Base-by-base conservation (phyloP, 768 basidiomycete species). In the Agaricus bisporus region DNA sequence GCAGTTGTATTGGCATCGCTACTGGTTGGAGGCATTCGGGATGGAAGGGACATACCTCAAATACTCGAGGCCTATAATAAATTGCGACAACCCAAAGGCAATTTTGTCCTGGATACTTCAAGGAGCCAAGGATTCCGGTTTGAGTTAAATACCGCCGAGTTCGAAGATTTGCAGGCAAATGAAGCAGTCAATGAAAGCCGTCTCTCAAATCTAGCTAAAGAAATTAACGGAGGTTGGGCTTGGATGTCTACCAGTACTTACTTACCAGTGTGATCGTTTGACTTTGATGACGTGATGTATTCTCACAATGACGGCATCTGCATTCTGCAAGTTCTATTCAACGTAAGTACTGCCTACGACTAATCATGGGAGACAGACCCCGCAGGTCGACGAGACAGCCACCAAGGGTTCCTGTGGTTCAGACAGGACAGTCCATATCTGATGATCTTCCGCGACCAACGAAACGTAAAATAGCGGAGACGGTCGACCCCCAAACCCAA, bases 51-150 rank as follows among this genome's bases (percentile, higher is more conserved):
- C 3, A 61, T 70, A 22, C 69, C 49, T 1, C 32, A 43, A 15
- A 46, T 60, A 9, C 49, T 45, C 15, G 25, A 56, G 11, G 39
- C 59, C 14, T 63, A 73, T 48, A 68, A 68, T 55, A 58, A 62
- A 5, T 41, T 76, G 10, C 67, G 74, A 20, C 68, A 72, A 18
- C 73, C 73, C 10, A 73, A 69, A 48, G 60, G 67, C 11, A 62
- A 68, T 22, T 63, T 64, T 26, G 66, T 61, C 25, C 56, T 59
- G 14, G 54, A 47, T 57, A 60, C 47, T 22, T 60, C 51, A 15
- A 58, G 50, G 56, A 53, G 43, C 41, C 63, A 61, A 37, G 65
- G 64, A 15, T 49, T 61, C 37, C 48, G 63, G 28, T 64, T 65
- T 47, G 59, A 61, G 20, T 56, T 57, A 15, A 57, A 58, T 25